Evolutionary conservation across 2,329 filamentous ascomycete genomes (phyloP).

Genomic region (Botrytis galanthina): DNA sequence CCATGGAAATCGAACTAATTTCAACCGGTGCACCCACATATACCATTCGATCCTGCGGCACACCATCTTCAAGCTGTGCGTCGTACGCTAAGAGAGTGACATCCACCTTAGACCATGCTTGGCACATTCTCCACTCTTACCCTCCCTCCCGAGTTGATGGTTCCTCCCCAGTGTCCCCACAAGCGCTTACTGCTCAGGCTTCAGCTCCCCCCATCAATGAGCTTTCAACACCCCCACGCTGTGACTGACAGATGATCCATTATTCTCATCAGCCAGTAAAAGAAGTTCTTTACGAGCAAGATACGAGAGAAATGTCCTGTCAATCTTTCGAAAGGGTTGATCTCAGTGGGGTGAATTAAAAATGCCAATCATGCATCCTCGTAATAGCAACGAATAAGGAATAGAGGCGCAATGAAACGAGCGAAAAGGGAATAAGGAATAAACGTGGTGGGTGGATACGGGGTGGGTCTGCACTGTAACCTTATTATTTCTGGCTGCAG

Average conservation of each 20-base stretch:
- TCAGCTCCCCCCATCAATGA: neutral
- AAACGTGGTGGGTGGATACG: conserved; percentile 10
- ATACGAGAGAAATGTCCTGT: neutral
- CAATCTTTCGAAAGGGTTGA: neutral
- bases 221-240: neutral
- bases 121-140: conserved; percentile 7
- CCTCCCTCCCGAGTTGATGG: conserved; percentile 12
- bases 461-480: conserved; percentile 12
- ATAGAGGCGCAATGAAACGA: neutral
- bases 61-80: conserved; percentile 11
- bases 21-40: conserved; percentile 7
- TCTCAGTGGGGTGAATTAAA: neutral
- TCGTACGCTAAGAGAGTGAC: neutral
- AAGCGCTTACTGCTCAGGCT: conserved; percentile 14
- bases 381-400: conserved; percentile 13
- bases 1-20: neutral
- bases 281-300: neutral
- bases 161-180: conserved; percentile 6
- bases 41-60: conserved; percentile 1
- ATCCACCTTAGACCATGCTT: neutral
- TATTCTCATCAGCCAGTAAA: neutral
- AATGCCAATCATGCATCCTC: conserved; percentile 8
- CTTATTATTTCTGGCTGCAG: conserved; percentile 6
- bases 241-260: neutral
- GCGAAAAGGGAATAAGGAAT: conserved; percentile 14